phyloP scores from a whole-genome alignment of 352 stramenopile species.

The Detonula confervacea region DNA sequence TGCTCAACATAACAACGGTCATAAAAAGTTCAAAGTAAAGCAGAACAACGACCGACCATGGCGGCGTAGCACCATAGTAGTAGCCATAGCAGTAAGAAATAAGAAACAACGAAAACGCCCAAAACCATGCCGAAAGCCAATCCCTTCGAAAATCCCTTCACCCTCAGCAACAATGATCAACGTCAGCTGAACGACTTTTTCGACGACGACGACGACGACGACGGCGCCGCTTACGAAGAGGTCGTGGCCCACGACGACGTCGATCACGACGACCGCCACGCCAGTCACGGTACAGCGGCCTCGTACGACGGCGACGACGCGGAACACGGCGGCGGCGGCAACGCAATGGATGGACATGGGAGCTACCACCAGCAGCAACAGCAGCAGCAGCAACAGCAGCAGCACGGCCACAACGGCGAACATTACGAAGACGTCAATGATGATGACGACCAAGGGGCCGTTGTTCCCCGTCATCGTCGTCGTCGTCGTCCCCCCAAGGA shows the following conservation, averaged over 20 bases:
- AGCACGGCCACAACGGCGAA: background rate
- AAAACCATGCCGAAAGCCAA: background rate
- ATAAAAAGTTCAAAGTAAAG: no score
- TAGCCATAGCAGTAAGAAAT: no score
- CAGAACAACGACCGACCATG: no score
- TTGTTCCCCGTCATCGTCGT: background rate
- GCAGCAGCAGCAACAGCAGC: no score
- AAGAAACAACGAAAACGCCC: no score
- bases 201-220: constrained; percentile 9
- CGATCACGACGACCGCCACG: background rate
- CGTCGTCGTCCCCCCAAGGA: background rate
- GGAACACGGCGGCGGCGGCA: background rate
- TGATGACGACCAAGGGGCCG: background rate
- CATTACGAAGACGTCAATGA: background rate
- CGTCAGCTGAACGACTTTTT: background rate
- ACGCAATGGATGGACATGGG: background rate
- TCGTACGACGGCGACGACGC: background rate
- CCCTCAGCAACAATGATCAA: background rate
- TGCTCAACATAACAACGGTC: no score
- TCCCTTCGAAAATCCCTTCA: constrained; percentile 11
- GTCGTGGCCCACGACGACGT: background rate
- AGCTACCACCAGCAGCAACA: no score
- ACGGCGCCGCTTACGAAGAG: background rate
- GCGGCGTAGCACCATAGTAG: no score
- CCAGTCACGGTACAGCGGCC: background rate